These are phyloP conservation scores for Microbotryum violaceum DNA, from an alignment of 1,284 basidiomycete genomes.

Conservation along the genomic window DNA sequence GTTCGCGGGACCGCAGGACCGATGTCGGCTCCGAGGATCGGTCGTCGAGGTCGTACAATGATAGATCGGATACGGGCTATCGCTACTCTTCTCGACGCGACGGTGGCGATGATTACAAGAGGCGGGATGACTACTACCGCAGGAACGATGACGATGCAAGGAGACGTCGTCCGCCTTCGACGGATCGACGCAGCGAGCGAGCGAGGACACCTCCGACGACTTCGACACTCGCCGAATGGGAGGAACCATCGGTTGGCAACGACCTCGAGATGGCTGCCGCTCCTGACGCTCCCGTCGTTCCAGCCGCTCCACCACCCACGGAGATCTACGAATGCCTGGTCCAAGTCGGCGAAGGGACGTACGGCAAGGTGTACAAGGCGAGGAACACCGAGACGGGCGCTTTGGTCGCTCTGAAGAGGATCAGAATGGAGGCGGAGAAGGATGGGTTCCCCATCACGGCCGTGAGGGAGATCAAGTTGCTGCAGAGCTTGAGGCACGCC, in stretches of 20 bases:
- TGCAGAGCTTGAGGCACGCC: slow-evolving; percentile 80
- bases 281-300: background rate
- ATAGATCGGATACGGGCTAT: too few species aligned
- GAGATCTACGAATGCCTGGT: slow-evolving; percentile 76
- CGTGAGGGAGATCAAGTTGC: slow-evolving; percentile 95
- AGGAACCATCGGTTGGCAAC: background rate
- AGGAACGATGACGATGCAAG: background rate
- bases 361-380: slow-evolving; percentile 99
- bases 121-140: too few species aligned
- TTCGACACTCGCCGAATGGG: background rate
- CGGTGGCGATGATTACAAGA: too few species aligned
- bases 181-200: background rate
- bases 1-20: too few species aligned
- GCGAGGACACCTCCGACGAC: background rate
- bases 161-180: background rate
- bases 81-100: too few species aligned
- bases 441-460: slow-evolving; percentile 99
- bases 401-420: slow-evolving; percentile 88
- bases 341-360: slow-evolving; percentile 97
- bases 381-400: slow-evolving; percentile 65
- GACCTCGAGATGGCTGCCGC: background rate
- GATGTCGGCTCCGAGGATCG: too few species aligned
- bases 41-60: too few species aligned
- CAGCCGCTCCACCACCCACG: slow-evolving; percentile 5
- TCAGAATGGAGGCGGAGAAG: slow-evolving; percentile 93